A percentile compares a stretch with the other conserved stretches of the same genome.
Conservation (phyloP, 495 filamentous ascomycete species). For the Neurospora sp. region DNA sequence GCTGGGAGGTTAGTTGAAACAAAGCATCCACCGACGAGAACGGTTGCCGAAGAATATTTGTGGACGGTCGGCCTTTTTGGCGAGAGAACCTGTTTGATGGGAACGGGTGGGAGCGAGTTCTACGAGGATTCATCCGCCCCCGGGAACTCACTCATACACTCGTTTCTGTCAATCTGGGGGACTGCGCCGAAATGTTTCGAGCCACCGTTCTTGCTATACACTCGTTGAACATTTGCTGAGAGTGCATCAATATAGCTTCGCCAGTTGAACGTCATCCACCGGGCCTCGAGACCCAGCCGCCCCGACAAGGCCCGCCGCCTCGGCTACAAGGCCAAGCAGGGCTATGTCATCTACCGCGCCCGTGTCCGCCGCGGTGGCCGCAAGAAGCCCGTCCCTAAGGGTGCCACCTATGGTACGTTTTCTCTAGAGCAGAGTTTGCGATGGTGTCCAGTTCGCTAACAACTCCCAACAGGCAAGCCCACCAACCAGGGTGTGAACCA, state of each 20-base stretch:
- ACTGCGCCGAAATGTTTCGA: background rate
- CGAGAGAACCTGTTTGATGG: background rate
- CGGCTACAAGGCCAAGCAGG: conserved; percentile 99
- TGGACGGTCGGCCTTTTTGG: conserved; percentile 19
- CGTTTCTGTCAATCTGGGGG: background rate
- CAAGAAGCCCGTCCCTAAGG: conserved; percentile 93
- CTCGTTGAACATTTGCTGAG: conserved; percentile 99
- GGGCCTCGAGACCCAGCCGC: conserved; percentile 93
- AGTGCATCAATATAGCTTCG: conserved; percentile 99
- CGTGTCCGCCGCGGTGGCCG: conserved; percentile 95
- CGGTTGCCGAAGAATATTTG: conserved; percentile 6
- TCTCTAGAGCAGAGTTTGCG: background rate
- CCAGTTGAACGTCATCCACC: conserved; percentile 98
- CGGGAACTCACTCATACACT: background rate
- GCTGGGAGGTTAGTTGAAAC: conserved; percentile 94
- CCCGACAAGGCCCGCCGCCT: conserved; percentile 99
- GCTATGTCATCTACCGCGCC: conserved; percentile 99
- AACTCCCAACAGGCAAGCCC: conserved; percentile 66
- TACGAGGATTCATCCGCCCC: background rate
- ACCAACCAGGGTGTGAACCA: conserved; percentile 99
- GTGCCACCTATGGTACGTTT: conserved; percentile 88
- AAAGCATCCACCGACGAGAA: conserved; percentile 23
- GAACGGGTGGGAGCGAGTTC: background rate
- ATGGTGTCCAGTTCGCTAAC: conserved; percentile 11
- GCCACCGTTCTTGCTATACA: conserved; percentile 68